Percentiles rank a stretch among this genome's conserved stretches.
phyloP scores from a whole-genome alignment of 331 rosid genomes.

The Spiraea crenata region DNA sequence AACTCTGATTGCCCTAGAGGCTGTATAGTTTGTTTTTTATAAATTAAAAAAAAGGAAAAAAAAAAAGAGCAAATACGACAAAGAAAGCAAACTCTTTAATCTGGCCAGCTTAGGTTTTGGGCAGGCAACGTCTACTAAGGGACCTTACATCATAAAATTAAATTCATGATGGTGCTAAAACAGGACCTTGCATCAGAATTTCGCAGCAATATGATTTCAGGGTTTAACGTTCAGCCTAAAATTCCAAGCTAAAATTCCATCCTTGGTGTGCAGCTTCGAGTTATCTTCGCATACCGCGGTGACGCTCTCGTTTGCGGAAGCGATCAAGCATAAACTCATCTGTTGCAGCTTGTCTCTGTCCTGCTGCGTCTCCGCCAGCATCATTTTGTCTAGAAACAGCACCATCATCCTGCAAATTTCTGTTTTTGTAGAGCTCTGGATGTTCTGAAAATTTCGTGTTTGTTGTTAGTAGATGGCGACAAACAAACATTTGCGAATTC shows the following conservation, averaged over 20 bases:
- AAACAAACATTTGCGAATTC: no score
- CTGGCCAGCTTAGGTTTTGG: not conserved
- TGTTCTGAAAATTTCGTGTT: constrained; percentile 59
- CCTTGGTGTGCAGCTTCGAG: constrained; percentile 3
- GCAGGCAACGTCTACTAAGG: not conserved
- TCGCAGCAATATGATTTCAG: not conserved
- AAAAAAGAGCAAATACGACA: no score
- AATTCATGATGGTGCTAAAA: no score
- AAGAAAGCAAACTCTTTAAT: not conserved
- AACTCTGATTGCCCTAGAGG: no score
- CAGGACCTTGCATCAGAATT: not conserved
- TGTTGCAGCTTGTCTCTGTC: constrained; percentile 93
- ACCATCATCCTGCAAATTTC: constrained; percentile 57
- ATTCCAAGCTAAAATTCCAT: not conserved
- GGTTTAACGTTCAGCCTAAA: not conserved
- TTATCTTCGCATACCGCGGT: constrained; percentile 80
- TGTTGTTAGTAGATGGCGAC: constrained; percentile 20
- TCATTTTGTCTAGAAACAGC: constrained; percentile 61
- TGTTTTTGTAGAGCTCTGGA: constrained; percentile 91
- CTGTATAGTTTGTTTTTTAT: no score
- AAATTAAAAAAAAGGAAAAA: no score
- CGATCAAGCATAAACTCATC: constrained; percentile 93
- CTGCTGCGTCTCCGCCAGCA: constrained; percentile 49
- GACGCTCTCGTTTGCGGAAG: constrained; percentile 93
- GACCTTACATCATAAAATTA: not conserved